Conservation (phyloP, 805 yeast species). For the Zygotorulaspora sp. region DNA sequence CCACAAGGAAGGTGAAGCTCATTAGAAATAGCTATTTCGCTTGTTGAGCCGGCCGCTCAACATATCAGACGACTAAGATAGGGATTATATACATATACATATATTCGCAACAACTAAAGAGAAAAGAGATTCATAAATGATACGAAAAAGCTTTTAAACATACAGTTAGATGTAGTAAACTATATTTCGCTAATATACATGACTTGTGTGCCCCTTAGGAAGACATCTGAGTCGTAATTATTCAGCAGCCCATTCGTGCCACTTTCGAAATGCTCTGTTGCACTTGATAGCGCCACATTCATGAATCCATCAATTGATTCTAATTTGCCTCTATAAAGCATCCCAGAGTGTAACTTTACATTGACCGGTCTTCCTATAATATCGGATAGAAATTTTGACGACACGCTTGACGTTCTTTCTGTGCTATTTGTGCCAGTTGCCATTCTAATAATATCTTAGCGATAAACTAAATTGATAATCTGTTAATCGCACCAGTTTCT, state of each 20-base stretch:
- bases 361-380: slow-evolving; percentile 76
- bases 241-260: slow-evolving; percentile 30
- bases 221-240: slow-evolving; percentile 33
- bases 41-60: too few species aligned
- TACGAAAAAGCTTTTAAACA: too few species aligned
- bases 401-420: slow-evolving; percentile 37
- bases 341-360: slow-evolving; percentile 83
- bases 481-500: too few species aligned
- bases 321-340: slow-evolving; percentile 69
- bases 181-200: slow-evolving; percentile 35
- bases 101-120: background rate
- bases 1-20: slow-evolving; percentile 48
- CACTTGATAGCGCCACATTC: slow-evolving; percentile 83
- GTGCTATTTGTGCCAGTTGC: slow-evolving; percentile 3
- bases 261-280: slow-evolving; percentile 52
- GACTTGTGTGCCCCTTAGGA: slow-evolving; percentile 37
- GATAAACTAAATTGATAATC: background rate
- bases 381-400: slow-evolving; percentile 73
- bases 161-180: too few species aligned
- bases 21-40: slow-evolving; percentile 18
- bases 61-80: background rate
- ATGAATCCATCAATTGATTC: slow-evolving; percentile 95
- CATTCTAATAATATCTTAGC: slow-evolving; percentile 1
- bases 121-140: background rate
- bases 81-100: slow-evolving; percentile 3